Conservation (phyloP, 2,329 filamentous ascomycete species). For the Aureobasidium zeae region DNA sequence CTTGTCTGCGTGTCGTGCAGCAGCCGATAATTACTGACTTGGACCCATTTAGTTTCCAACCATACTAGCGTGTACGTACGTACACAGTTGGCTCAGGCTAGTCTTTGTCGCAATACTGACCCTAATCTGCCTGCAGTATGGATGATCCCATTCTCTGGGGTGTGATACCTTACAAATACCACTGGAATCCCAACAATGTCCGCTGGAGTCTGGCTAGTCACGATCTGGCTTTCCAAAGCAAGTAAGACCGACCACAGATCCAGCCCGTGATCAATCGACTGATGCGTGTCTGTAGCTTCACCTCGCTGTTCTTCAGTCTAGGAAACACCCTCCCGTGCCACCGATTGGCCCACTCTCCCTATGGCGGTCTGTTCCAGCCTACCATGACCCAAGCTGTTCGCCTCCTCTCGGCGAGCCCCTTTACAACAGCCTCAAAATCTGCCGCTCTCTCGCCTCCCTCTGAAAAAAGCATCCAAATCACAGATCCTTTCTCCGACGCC, state of each 20-base stretch:
- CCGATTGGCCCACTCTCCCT: conserved; percentile 63
- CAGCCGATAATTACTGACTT: conserved; percentile 2
- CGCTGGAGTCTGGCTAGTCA: conserved; percentile 88
- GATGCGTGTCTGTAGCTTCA: conserved; percentile 41
- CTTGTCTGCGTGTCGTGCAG: conserved; percentile 7
- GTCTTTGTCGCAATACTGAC: neutral
- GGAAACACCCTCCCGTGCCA: conserved; percentile 90
- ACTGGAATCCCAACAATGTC: conserved; percentile 62
- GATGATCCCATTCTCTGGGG: conserved; percentile 96
- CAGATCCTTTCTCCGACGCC: conserved; percentile 48
- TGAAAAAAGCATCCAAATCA: conserved; percentile 23
- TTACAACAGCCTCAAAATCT: conserved; percentile 7
- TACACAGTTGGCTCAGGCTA: conserved; percentile 18
- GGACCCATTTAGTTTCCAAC: conserved; percentile 67
- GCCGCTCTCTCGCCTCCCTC: conserved; percentile 4
- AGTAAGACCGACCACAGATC: conserved; percentile 40
- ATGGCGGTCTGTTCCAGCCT: conserved; percentile 83
- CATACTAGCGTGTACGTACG: conserved; percentile 76
- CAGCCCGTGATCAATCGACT: too few species aligned
- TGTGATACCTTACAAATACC: conserved; percentile 65
- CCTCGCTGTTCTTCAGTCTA: conserved; percentile 72
- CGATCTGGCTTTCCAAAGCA: conserved; percentile 88
- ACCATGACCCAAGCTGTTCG: conserved; percentile 79
- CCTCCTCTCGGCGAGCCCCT: conserved; percentile 53
- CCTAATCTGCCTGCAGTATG: conserved; percentile 50